Percentiles rank a stretch among this genome's conserved stretches.
Evolutionary conservation across 1,139 yeast genomes (phyloP).

Genomic region (Blastobotrys arbuscula): DNA sequence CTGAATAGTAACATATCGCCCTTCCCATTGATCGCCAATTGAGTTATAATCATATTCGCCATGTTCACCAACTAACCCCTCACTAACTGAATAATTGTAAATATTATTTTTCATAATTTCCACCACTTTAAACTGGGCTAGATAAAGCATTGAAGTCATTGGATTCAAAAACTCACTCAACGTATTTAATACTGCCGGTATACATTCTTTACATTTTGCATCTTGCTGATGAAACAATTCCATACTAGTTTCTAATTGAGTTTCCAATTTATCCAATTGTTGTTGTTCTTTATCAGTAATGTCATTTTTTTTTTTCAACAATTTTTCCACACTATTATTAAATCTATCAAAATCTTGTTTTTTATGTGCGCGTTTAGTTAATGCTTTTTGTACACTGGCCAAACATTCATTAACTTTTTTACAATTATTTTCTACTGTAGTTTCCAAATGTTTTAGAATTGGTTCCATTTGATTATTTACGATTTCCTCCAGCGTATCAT

Average conservation of each 20-base stretch:
- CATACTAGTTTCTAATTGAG: conserved; percentile 30
- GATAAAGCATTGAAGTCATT: conserved; percentile 30
- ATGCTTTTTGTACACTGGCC: conserved; percentile 40
- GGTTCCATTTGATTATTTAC: conserved; percentile 24
- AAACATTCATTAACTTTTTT: conserved; percentile 40
- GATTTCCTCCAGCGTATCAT: conserved; percentile 18
- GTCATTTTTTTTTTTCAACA: conserved; percentile 35
- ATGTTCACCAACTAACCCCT: conserved; percentile 7
- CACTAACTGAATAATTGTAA: conserved; percentile 24
- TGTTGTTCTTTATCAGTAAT: conserved; percentile 32
- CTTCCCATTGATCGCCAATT: conserved; percentile 29
- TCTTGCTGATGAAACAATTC: conserved; percentile 37
- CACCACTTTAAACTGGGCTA: conserved; percentile 27
- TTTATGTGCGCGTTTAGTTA: conserved; percentile 45
- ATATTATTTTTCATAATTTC: conserved; percentile 25
- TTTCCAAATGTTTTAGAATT: conserved; percentile 26
- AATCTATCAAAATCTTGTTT: conserved; percentile 42
- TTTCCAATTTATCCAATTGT: conserved; percentile 27
- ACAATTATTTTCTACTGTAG: conserved; percentile 28
- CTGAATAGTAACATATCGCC: conserved; percentile 27
- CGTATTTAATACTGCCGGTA: conserved; percentile 45
- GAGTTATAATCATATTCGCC: conserved; percentile 13
- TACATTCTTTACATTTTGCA: conserved; percentile 37
- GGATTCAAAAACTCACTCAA: conserved; percentile 49
- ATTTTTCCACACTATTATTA: conserved; percentile 41